These are phyloP conservation scores for Neonectria neomacrospora DNA, from an alignment of 2,329 filamentous ascomycete genomes.

Conservation along the genomic window DNA sequence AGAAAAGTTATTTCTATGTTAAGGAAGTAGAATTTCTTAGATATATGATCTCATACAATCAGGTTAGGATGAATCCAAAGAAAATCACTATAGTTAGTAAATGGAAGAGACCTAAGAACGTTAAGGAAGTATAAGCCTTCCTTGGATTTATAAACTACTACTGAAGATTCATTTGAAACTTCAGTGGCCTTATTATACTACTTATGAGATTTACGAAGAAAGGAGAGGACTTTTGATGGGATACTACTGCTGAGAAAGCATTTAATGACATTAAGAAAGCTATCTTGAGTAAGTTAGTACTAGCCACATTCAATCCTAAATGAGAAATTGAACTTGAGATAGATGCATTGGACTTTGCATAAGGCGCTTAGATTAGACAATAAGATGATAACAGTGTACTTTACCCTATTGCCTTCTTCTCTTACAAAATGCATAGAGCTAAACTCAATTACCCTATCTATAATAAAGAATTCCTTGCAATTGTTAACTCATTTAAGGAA, in stretches of 20 bases:
- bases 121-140: constrained; percentile 35
- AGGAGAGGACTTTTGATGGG: constrained; percentile 5
- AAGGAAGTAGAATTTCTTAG: constrained; percentile 26
- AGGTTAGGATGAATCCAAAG: constrained; percentile 29
- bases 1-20: constrained; percentile 31
- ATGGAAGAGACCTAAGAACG: not conserved
- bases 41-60: constrained; percentile 20
- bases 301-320: too few species aligned
- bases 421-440: too few species aligned
- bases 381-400: too few species aligned
- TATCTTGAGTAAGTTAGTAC: not conserved
- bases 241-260: constrained; percentile 1
- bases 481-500: not conserved
- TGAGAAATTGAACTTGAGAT: too few species aligned
- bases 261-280: constrained; percentile 22
- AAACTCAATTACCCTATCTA: too few species aligned
- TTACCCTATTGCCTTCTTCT: too few species aligned
- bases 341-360: too few species aligned
- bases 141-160: constrained; percentile 32
- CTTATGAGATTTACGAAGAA: constrained; percentile 28
- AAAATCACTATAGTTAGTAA: constrained; percentile 26
- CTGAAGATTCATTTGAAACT: constrained; percentile 31
- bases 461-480: not conserved
- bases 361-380: too few species aligned
- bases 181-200: constrained; percentile 14